phyloP scores from a whole-genome alignment of 2,329 filamentous ascomycete genomes.

The Nannizzia gypsea region DNA sequence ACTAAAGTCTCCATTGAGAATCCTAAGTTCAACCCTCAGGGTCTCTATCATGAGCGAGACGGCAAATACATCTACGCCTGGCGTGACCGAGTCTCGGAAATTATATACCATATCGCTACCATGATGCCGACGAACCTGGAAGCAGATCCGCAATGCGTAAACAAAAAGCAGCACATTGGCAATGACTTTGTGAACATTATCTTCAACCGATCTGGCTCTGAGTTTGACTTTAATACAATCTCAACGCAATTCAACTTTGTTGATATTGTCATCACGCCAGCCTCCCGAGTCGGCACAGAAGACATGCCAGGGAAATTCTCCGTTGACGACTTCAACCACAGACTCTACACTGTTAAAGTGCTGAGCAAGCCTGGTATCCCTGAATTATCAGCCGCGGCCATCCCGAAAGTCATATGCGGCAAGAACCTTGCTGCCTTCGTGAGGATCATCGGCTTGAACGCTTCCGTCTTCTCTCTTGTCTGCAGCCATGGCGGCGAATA shows the following conservation, averaged over 20 bases:
- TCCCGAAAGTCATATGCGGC: slow-evolving; percentile 78
- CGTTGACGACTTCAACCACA: slow-evolving; percentile 24
- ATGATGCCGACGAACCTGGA: slow-evolving; percentile 90
- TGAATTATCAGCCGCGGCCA: slow-evolving; percentile 77
- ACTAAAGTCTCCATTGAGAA: slow-evolving; percentile 69
- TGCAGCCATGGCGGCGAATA: slow-evolving; percentile 69
- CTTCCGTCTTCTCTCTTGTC: slow-evolving; percentile 85
- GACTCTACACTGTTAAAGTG: slow-evolving; percentile 81
- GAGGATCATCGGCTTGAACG: slow-evolving; percentile 78
- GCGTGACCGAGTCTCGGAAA: slow-evolving; percentile 87
- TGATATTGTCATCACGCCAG: slow-evolving; percentile 89
- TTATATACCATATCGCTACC: slow-evolving; percentile 90
- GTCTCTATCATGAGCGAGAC: slow-evolving; percentile 71
- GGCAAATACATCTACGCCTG: slow-evolving; percentile 85
- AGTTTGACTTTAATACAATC: slow-evolving; percentile 83
- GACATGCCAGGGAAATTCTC: background rate
- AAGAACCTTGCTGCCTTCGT: slow-evolving; percentile 75
- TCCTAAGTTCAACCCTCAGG: slow-evolving; percentile 84
- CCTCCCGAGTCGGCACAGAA: slow-evolving; percentile 25
- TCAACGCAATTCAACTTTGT: slow-evolving; percentile 94
- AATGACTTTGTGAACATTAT: slow-evolving; percentile 98
- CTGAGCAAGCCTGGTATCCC: slow-evolving; percentile 83
- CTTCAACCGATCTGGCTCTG: slow-evolving; percentile 88
- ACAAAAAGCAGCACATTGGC: slow-evolving; percentile 90
- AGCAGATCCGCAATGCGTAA: slow-evolving; percentile 60